phyloP scores from a whole-genome alignment of 805 yeast genomes.

The Myxozyma sirexii region DNA sequence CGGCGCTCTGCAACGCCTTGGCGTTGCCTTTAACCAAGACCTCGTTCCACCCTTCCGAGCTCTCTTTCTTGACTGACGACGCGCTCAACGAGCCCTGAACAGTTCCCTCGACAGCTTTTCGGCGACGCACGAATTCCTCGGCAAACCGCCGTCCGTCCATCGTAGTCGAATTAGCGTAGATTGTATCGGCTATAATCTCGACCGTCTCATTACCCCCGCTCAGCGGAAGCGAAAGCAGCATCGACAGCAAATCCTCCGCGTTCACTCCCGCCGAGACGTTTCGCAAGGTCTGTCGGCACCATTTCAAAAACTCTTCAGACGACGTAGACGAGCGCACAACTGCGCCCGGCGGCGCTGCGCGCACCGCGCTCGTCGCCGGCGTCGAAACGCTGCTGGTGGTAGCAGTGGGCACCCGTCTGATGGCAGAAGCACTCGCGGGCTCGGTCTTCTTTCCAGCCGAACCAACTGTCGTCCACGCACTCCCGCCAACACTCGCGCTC shows the following conservation, averaged over 20 bases:
- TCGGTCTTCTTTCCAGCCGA: conserved; percentile 86
- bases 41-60: conserved; percentile 32
- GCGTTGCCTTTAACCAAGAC: conserved; percentile 30
- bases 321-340: conserved; percentile 20
- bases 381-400: background rate
- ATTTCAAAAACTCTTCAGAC: conserved; percentile 46
- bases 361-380: background rate
- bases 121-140: conserved; percentile 78
- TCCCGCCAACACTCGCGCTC: background rate
- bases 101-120: conserved; percentile 64
- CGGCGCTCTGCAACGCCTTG: conserved; percentile 16
- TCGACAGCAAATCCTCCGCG: conserved; percentile 71
- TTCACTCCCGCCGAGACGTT: conserved; percentile 72
- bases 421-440: no score
- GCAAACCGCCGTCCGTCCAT: conserved; percentile 97
- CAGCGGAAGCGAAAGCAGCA: conserved; percentile 79
- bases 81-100: background rate
- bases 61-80: conserved; percentile 8
- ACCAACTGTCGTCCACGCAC: conserved; percentile 43
- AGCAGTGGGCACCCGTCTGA: no score
- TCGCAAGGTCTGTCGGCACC: conserved; percentile 45
- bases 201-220: conserved; percentile 61
- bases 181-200: conserved; percentile 88
- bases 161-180: conserved; percentile 82
- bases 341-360: conserved; percentile 10